Evolutionary conservation across 1,284 basidiomycete species (phyloP).

Genomic region (Sutorius eximius): DNA sequence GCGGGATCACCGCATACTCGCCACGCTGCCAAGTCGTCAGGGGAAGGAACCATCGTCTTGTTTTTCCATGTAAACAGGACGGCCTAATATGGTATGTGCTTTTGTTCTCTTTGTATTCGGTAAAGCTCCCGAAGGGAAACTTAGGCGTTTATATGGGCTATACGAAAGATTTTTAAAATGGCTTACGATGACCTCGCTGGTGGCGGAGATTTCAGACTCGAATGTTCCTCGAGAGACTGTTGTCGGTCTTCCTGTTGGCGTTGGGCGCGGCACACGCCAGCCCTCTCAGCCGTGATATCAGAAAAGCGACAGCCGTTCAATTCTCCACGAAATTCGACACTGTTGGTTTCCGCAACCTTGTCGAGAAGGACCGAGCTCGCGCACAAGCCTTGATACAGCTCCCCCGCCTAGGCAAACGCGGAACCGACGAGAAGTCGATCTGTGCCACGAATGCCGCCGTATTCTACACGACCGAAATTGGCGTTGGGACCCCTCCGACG

Average conservation of each 20-base stretch:
- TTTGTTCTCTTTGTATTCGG: neutral
- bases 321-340: slow-evolving; percentile 12
- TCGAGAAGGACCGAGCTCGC: slow-evolving; percentile 25
- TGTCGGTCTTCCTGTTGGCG: slow-evolving; percentile 3
- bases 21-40: too few relatives aligned
- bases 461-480: slow-evolving; percentile 40
- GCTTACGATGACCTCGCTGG: neutral
- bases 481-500: slow-evolving; percentile 47
- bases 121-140: neutral
- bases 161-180: neutral
- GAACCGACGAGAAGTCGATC: neutral
- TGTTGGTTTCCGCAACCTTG: slow-evolving; percentile 14
- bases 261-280: slow-evolving; percentile 3
- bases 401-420: neutral
- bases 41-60: too few relatives aligned
- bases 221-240: neutral
- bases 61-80: too few relatives aligned
- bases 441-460: slow-evolving; percentile 21
- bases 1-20: too few relatives aligned
- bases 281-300: slow-evolving; percentile 5
- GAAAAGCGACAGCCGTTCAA: slow-evolving; percentile 12
- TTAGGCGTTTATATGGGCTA: neutral
- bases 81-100: neutral
- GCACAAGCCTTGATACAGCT: slow-evolving; percentile 9
- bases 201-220: neutral